Conservation (phyloP, 805 yeast species). For the Soucietia sequanensis region DNA sequence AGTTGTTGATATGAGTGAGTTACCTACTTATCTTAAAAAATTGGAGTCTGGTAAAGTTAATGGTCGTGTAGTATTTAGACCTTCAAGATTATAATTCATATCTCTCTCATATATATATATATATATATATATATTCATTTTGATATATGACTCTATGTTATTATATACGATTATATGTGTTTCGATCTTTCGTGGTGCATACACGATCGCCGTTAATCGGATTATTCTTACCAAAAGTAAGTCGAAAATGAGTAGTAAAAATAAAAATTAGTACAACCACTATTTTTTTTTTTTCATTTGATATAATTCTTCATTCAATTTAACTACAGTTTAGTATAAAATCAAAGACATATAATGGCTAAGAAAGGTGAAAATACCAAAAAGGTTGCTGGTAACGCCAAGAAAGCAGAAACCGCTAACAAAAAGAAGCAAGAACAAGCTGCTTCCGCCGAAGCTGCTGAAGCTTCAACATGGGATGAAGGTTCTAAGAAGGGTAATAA, state of each 20-base stretch:
- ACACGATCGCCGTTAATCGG: neutral
- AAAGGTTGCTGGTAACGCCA: slow-evolving; percentile 64
- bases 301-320: too few relatives aligned
- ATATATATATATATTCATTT: too few relatives aligned
- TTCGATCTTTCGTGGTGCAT: neutral
- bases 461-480: slow-evolving; percentile 65
- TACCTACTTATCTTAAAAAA: slow-evolving; percentile 34
- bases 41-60: slow-evolving; percentile 36
- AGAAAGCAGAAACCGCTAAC: slow-evolving; percentile 63
- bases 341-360: slow-evolving; percentile 45
- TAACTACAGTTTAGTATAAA: too few relatives aligned
- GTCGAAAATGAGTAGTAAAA: too few relatives aligned
- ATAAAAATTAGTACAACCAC: too few relatives aligned
- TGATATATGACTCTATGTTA: too few relatives aligned
- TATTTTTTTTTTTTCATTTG: too few relatives aligned
- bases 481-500: slow-evolving; percentile 69
- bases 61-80: slow-evolving; percentile 44
- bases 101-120: neutral
- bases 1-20: slow-evolving; percentile 27
- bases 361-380: slow-evolving; percentile 50
- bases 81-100: slow-evolving; percentile 6
- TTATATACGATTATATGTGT: too few relatives aligned
- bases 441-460: slow-evolving; percentile 47
- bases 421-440: slow-evolving; percentile 54
- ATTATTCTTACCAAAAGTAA: too few relatives aligned